Base-by-base conservation (phyloP, 257 asterid species). In the Ajuga chamaepitys region DNA sequence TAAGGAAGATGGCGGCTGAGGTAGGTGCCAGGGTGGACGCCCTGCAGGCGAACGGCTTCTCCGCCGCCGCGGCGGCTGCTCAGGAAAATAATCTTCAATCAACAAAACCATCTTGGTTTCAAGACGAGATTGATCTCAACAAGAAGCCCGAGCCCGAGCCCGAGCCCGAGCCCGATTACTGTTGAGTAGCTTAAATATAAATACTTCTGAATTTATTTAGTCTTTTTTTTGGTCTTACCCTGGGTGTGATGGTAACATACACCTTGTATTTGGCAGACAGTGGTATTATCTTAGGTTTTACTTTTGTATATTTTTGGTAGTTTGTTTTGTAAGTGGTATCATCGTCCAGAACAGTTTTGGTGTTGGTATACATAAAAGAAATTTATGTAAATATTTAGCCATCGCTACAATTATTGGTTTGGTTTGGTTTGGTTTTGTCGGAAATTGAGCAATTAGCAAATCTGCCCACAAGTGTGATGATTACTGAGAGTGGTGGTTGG, bases 1-100 rank as follows among this genome's bases (percentile, higher is more conserved):
- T 90, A 62, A 70, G 97, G 50, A 78, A 78, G 83, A 84, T 71
- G 67, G 96, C 97, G 34, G 85, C 82, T 7, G 96, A 90, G 81
- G 95, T 90, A 18, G 97, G 97, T 62, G 81, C 92, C 0, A 76
- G 94, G 60, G 97, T 90, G 21, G 97, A 90, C 64, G 95, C 95
- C 48, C 67, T 83, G 16, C 95, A 80, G 61, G 8, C 70, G 37
- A 58, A 42, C 73, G 58, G 58, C 47, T 47, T 32, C 59, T 56
- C 60, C 64, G 45, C 61, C 28, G 25, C 71, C 28, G 54, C 3
- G 4, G 11, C 14, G 56, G 74, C 4, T 7, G 55, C 62, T 6
- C 74, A 44, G 21, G 69, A 55, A 7, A 26, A 64, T 11, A 67
- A 71, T 40, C 48, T 18, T 28, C 64, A 18, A 13, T 55, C 82